phyloP scores from a whole-genome alignment of 371 early-diverging fungal genomes.

The Thermomucor indicae-seudaticae region DNA sequence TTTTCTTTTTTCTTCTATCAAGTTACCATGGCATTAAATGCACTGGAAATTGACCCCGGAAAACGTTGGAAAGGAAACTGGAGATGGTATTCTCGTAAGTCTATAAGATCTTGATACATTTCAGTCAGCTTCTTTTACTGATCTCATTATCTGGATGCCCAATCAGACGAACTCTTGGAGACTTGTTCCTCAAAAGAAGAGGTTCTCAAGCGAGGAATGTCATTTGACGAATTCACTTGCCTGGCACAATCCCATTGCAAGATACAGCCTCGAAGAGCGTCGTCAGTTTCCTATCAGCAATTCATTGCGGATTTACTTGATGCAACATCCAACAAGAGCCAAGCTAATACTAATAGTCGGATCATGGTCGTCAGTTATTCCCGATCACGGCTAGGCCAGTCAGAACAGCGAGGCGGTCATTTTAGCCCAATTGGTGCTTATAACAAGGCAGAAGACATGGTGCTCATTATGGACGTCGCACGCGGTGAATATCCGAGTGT shows the following conservation, averaged over 20 bases:
- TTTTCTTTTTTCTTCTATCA: neutral
- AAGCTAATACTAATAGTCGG: slow-evolving; percentile 65
- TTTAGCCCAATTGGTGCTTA: slow-evolving; percentile 67
- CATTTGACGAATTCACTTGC: slow-evolving; percentile 83
- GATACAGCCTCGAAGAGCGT: slow-evolving; percentile 63
- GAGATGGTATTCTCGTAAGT: slow-evolving; percentile 67
- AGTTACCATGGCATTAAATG: slow-evolving; percentile 90
- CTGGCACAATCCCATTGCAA: slow-evolving; percentile 79
- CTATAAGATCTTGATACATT: neutral
- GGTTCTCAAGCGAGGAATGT: slow-evolving; percentile 74
- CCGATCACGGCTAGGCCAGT: slow-evolving; percentile 69
- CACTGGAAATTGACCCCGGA: slow-evolving; percentile 88
- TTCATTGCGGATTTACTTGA: slow-evolving; percentile 67
- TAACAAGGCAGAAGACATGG: slow-evolving; percentile 57
- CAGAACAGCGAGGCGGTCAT: slow-evolving; percentile 52
- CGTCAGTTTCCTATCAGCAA: slow-evolving; percentile 56
- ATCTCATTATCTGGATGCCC: neutral
- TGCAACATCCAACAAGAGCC: slow-evolving; percentile 49
- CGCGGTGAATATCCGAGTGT: slow-evolving; percentile 77
- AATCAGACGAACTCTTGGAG: slow-evolving; percentile 72
- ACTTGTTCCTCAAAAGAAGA: slow-evolving; percentile 72
- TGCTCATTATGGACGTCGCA: slow-evolving; percentile 79
- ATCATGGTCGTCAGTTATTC: slow-evolving; percentile 82
- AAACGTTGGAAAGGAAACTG: slow-evolving; percentile 90
- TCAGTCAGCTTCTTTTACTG: no score